Evolutionary conservation across 768 basidiomycete species (phyloP), one percentile per base, ranked within the genome.

Genomic region (Calocybe cyanea): DNA sequence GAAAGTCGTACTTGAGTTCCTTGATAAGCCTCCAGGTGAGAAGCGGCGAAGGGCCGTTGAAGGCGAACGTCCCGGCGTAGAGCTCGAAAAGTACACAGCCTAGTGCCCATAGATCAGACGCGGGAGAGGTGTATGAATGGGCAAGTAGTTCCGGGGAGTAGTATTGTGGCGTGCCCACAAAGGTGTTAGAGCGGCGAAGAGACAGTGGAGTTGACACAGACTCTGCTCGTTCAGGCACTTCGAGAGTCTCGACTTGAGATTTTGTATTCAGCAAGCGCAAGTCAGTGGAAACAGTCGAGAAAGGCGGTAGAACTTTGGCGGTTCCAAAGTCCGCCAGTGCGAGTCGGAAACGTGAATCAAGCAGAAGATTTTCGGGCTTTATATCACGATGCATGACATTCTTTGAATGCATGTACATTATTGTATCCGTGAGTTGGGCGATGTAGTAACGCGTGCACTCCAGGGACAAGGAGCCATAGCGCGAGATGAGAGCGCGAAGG

Each of bases 261-360:
- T 19, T 9, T 21, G 13, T 24, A 24, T 37, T 21, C 8, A n/a
- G 7, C 1, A 23, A 3, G 25, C 25, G 4, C 31, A 20, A 13
- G 17, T 8, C 4, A 17, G 14, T 24, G 32, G 33, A 19, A 19
- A 14, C 28, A 38, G 20, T 18, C 24, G 32, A 28, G 18, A 25
- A n/a, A 2, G 73, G 59, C 49, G 83, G 80, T 25, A 83, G 67
- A 50, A 88, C 70, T 66, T 88, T 87, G 15, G 92, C 92, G 3
- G 92, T 94, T 5, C 96, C 96, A 64, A 98, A 98, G 63, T 99
- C 96, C 13, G 92, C 90, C n/a, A 99, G 78, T 64, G 92, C 95
- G 60, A 96, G 81, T 43, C 92, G 82, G 67, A 85, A 88, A 13
- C 83, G 77, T 28, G 77, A 77, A 55, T 95, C 92, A n/a, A 99